Conservation (phyloP, 805 yeast species). For the Danielia reshetovae region DNA sequence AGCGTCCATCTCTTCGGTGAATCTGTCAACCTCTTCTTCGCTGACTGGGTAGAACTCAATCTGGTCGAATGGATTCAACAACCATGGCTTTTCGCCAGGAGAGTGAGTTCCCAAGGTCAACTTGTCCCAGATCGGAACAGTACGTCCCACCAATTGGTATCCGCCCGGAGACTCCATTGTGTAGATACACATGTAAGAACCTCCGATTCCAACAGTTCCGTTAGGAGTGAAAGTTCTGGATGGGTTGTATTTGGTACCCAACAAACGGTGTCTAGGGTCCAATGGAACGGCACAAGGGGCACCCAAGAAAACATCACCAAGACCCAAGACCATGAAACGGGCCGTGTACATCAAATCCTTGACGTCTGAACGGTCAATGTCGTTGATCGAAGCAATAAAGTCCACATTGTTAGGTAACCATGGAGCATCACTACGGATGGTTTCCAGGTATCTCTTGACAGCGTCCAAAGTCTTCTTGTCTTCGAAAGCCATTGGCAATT, state of each 20-base stretch:
- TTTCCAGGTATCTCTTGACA: slow-evolving; percentile 86
- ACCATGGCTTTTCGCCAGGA: slow-evolving; percentile 70
- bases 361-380: slow-evolving; percentile 69
- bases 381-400: slow-evolving; percentile 86
- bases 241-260: slow-evolving; percentile 95
- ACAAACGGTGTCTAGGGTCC: slow-evolving; percentile 90
- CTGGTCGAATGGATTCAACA: slow-evolving; percentile 88
- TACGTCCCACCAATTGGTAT: slow-evolving; percentile 92
- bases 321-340: slow-evolving; percentile 85
- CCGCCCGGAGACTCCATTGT: slow-evolving; percentile 99
- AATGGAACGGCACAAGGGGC: slow-evolving; percentile 99
- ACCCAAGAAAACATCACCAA: slow-evolving; percentile 96
- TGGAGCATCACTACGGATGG: slow-evolving; percentile 89
- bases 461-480: slow-evolving; percentile 86
- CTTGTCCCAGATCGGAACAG: slow-evolving; percentile 98
- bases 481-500: slow-evolving; percentile 95
- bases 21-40: slow-evolving; percentile 73
- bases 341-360: slow-evolving; percentile 85
- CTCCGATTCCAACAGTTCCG: slow-evolving; percentile 97
- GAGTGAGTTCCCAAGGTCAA: slow-evolving; percentile 68
- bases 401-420: slow-evolving; percentile 98
- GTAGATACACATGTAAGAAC: slow-evolving; percentile 98
- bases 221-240: slow-evolving; percentile 94
- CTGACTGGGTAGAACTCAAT: slow-evolving; percentile 90
- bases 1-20: slow-evolving; percentile 69